phyloP scores from a whole-genome alignment of 139 green algal genomes.

The Zygnema cylindricum region DNA sequence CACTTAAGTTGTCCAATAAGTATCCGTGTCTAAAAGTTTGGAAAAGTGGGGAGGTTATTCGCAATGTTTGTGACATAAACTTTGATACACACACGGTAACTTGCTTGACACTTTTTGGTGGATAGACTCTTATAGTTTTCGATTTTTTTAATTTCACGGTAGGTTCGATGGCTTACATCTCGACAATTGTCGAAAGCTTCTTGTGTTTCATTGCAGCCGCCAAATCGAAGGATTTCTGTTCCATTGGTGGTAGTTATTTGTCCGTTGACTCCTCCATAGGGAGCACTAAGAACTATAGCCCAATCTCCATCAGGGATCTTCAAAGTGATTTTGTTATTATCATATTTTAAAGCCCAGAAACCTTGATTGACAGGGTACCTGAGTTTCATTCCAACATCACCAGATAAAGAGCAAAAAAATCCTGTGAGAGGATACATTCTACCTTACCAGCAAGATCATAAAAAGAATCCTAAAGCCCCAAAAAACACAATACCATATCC shows the following conservation, averaged over 20 bases:
- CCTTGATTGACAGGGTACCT: background rate
- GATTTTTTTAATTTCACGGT: too few relatives aligned
- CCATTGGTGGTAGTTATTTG: background rate
- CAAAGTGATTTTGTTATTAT: background rate
- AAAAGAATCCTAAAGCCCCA: background rate
- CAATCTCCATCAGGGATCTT: slow-evolving; percentile 31
- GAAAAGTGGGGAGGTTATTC: too few relatives aligned
- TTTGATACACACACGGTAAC: too few relatives aligned
- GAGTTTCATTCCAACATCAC: background rate
- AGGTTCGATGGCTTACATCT: background rate
- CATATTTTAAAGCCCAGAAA: background rate
- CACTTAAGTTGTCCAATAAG: too few relatives aligned
- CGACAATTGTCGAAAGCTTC: background rate
- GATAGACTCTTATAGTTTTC: too few relatives aligned
- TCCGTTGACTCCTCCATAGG: slow-evolving; percentile 12
- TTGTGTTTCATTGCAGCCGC: background rate
- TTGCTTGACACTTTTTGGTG: too few relatives aligned
- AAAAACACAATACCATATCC: background rate
- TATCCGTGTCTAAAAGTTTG: too few relatives aligned
- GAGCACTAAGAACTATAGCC: slow-evolving; percentile 8
- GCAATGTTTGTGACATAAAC: too few relatives aligned
- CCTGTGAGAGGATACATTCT: background rate
- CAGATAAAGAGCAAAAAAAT: background rate
- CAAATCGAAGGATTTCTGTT: background rate
- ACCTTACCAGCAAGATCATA: background rate